These are phyloP conservation scores for Podaxis mareebaensis DNA, from an alignment of 768 basidiomycete genomes.

Conservation along the genomic window DNA sequence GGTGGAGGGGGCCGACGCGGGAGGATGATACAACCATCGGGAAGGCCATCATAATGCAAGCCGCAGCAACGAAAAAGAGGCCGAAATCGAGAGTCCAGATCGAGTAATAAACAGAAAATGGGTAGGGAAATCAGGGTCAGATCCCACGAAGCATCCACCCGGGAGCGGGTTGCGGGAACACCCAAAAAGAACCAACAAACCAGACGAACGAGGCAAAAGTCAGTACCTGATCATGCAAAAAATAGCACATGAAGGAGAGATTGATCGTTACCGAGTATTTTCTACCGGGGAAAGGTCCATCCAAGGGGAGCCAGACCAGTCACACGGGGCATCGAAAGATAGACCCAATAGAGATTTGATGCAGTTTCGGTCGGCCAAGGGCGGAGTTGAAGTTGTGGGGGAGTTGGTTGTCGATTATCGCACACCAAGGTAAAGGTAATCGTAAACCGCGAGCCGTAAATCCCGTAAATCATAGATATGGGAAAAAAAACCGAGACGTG, in stretches of 20 bases:
- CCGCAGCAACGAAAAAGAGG: not conserved
- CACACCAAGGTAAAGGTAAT: not conserved
- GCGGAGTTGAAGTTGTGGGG: not conserved
- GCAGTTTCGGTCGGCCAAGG: not conserved
- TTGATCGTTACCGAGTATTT: slow-evolving; percentile 41
- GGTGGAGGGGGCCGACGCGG: not conserved
- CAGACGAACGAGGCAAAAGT: not conserved
- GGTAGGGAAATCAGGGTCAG: slow-evolving; percentile 8
- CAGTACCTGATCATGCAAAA: slow-evolving; percentile 13
- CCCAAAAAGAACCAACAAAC: not conserved
- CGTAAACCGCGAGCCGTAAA: not conserved
- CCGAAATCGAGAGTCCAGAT: slow-evolving; percentile 9
- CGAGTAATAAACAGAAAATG: slow-evolving; percentile 4
- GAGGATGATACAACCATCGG: not conserved
- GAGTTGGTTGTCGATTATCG: not conserved
- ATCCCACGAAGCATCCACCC: not conserved
- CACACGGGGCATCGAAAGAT: not conserved
- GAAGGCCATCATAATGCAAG: not conserved
- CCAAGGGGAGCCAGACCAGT: not conserved
- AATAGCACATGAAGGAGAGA: slow-evolving; percentile 5
- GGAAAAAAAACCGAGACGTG: not conserved
- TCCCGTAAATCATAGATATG: not conserved
- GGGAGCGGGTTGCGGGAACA: not conserved
- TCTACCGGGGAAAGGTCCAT: slow-evolving; percentile 26
- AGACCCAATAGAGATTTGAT: not conserved